These are phyloP conservation scores for Penicillium frequentans DNA, from an alignment of 2,329 filamentous ascomycete genomes.

Conservation along the genomic window DNA sequence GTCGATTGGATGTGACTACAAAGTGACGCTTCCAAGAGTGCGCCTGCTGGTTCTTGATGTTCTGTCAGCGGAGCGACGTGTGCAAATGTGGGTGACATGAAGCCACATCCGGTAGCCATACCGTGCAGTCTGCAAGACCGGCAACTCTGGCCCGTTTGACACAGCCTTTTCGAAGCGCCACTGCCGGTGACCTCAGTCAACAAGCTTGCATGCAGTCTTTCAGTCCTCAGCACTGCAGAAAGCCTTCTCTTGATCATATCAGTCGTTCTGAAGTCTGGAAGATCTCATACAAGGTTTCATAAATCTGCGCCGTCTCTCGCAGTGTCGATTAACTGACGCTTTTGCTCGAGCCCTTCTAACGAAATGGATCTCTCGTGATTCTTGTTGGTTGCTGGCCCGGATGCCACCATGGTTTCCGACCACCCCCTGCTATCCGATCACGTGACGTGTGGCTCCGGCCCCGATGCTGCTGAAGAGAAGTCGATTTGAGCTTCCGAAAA, in stretches of 20 bases:
- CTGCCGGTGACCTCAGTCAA: background rate
- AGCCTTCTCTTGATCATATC: background rate
- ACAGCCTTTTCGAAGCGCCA: background rate
- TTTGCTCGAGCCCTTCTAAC: background rate
- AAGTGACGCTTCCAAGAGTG: too few species aligned
- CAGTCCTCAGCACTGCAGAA: background rate
- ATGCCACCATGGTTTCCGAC: background rate
- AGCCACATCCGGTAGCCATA: background rate
- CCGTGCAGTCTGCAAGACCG: background rate
- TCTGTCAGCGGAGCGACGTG: too few species aligned
- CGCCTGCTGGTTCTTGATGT: too few species aligned
- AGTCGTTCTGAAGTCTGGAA: background rate
- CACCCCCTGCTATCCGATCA: background rate
- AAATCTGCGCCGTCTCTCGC: background rate
- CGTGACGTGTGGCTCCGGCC: background rate
- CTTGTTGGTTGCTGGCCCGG: background rate
- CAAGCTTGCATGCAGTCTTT: background rate
- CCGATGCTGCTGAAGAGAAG: background rate
- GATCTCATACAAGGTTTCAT: background rate
- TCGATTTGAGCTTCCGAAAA: background rate
- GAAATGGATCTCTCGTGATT: background rate
- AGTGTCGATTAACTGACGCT: background rate
- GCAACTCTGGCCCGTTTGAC: background rate
- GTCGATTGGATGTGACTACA: too few species aligned
- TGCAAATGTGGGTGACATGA: background rate